phyloP scores from a whole-genome alignment of 1,139 yeast species.

The Saccharomyces hybrid region DNA sequence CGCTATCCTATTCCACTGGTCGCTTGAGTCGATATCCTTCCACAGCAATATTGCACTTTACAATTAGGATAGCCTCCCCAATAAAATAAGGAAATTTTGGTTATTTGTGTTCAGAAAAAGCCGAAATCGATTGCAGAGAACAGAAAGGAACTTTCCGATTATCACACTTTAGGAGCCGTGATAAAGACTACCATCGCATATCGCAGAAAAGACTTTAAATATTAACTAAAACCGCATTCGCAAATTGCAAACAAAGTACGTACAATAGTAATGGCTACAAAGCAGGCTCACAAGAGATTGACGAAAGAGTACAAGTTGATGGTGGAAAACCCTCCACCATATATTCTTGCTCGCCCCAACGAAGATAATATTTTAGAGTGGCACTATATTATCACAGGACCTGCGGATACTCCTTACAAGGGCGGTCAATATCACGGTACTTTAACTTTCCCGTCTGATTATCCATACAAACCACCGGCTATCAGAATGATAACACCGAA shows the following conservation, averaged over 20 bases:
- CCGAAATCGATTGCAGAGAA: constrained; percentile 1
- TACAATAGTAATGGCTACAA: constrained; percentile 41
- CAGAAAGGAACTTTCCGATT: not conserved
- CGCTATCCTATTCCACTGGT: not conserved
- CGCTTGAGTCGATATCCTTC: not conserved
- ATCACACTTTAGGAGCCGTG: not conserved
- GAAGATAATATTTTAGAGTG: constrained; percentile 65
- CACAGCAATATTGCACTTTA: not conserved
- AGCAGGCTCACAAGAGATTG: constrained; percentile 42
- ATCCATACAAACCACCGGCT: constrained; percentile 89
- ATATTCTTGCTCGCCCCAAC: constrained; percentile 71
- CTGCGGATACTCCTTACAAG: constrained; percentile 76
- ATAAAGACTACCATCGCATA: not conserved
- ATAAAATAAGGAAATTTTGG: not conserved
- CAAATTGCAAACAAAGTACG: not conserved
- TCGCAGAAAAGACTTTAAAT: not conserved
- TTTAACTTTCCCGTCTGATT: constrained; percentile 72
- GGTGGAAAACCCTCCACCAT: constrained; percentile 73
- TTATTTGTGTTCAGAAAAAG: constrained; percentile 1
- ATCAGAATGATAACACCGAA: constrained; percentile 85
- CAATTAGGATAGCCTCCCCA: not conserved
- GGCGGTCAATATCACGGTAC: constrained; percentile 90
- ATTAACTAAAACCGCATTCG: not conserved
- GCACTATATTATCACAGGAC: constrained; percentile 53
- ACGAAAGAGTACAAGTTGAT: constrained; percentile 74